phyloP scores from a whole-genome alignment of 208 protist genomes.

The Endotrypanum monterogeii region DNA sequence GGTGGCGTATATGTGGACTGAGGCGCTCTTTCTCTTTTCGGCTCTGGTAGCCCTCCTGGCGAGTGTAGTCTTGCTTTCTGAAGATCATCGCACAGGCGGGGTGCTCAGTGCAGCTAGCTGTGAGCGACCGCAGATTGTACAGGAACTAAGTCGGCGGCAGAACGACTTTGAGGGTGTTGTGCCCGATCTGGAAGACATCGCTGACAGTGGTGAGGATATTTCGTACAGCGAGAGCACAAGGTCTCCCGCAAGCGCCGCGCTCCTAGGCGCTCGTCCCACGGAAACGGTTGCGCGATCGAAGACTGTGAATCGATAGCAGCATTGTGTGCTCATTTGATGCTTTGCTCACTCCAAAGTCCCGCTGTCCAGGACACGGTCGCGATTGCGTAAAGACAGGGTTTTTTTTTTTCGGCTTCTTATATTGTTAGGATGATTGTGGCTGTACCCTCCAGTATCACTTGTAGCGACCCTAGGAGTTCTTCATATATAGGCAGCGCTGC shows the following conservation, averaged over 20 bases:
- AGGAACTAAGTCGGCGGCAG: conserved; percentile 18
- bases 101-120: conserved; percentile 52
- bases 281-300: background rate
- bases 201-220: conserved; percentile 13
- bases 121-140: conserved; percentile 40
- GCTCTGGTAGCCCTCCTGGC: conserved; percentile 43
- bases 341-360: background rate
- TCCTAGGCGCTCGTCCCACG: conserved; percentile 8
- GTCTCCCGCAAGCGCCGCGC: conserved; percentile 1
- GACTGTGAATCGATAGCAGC: background rate
- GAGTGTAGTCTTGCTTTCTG: conserved; percentile 53
- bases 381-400: background rate
- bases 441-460: background rate
- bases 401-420: too few relatives aligned
- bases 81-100: conserved; percentile 45
- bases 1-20: conserved; percentile 63
- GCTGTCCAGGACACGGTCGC: background rate
- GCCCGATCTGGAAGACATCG: conserved; percentile 20
- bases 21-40: conserved; percentile 56
- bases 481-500: background rate
- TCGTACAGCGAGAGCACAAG: background rate
- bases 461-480: background rate
- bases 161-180: conserved; percentile 28
- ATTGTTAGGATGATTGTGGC: too few relatives aligned
- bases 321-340: too few relatives aligned